Evolutionary conservation across 2,329 filamentous ascomycete genomes (phyloP), one percentile per base, ranked within the genome.

Genomic region (Zarea fungicola): DNA sequence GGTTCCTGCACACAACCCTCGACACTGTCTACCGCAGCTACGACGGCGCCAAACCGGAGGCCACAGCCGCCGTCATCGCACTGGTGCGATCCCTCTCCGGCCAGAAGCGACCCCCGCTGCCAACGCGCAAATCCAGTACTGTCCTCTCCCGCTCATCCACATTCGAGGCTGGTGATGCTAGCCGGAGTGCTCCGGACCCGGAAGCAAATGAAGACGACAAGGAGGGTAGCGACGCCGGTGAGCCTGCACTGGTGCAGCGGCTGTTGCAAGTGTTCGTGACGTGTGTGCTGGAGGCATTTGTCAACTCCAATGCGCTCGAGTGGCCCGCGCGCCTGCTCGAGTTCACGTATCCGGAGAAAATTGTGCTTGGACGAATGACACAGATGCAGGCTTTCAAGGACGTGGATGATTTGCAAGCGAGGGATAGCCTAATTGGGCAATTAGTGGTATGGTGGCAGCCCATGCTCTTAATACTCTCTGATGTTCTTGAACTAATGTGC

Each of bases 201-300:
- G 81, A n/a, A n/a, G n/a, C n/a, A n/a, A n/a, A n/a, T n/a, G n/a
- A 84, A 63, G 79, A 77, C 3, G 63, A 67, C 49, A 55, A 54
- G 14, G 52, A 55, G 14, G 73, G 75, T 39, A 73, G 74, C 6
- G 72, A 74, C 29, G 45, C 19, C 7, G 45, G 45, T 7, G 86
- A 91, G 62, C 70, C 69, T 2, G 76, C 74, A 8, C 70, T 90
- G 52, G 80, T 85, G 58, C 72, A 73, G 29, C 80, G 77, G 50
- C 70, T 92, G 14, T 67, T 92, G 21, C 84, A 89, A 60, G 83
- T 84, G 1, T 91, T 93, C 63, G 74, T 89, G n/a, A 89, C 85
- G 0, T 86, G 87, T 60, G 69, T 91, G 16, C 67, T 91, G 10
- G 87, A 91, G 61, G 78, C 84, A 39, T 92, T 89, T 56, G 76